Percentiles rank a stretch among this genome's conserved stretches.
phyloP scores from a whole-genome alignment of 129 eudicot species.

The Artemisia tridentata region DNA sequence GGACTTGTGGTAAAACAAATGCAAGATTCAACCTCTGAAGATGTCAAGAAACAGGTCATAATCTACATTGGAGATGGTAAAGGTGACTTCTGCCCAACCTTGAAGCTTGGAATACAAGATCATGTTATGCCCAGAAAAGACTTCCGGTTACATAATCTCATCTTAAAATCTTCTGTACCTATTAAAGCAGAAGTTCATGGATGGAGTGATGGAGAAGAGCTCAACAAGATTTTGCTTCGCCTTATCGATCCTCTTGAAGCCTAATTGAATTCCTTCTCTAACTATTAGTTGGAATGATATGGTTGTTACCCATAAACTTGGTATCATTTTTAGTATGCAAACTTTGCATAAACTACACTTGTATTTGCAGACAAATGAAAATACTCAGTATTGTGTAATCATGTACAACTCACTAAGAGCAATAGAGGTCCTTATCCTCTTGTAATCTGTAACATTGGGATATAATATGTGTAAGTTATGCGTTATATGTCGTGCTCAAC shows the following conservation, averaged over 20 bases:
- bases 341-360: constrained; percentile 3
- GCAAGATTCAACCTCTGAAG: constrained; percentile 35
- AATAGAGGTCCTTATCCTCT: no score
- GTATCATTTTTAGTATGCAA: not conserved
- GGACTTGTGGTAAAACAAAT: constrained; percentile 59
- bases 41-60: constrained; percentile 36
- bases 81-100: constrained; percentile 78
- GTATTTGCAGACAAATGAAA: not conserved
- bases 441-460: no score
- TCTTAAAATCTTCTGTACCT: constrained; percentile 38
- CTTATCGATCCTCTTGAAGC: constrained; percentile 32
- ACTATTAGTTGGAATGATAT: not conserved
- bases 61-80: constrained; percentile 84
- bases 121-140: constrained; percentile 80
- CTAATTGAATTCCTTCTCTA: not conserved
- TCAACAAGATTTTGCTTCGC: constrained; percentile 47
- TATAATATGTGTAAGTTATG: no score
- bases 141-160: constrained; percentile 50
- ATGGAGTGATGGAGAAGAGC: constrained; percentile 77
- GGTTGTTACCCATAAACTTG: not conserved
- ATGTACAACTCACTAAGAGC: no score
- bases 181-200: constrained; percentile 60
- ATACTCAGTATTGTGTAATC: no score
- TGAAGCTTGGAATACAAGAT: constrained; percentile 66
- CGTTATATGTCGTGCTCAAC: no score